Evolutionary conservation across 768 basidiomycete genomes (phyloP), one percentile per base, ranked within the genome.

Genomic region (Austroboletus eburneus): DNA sequence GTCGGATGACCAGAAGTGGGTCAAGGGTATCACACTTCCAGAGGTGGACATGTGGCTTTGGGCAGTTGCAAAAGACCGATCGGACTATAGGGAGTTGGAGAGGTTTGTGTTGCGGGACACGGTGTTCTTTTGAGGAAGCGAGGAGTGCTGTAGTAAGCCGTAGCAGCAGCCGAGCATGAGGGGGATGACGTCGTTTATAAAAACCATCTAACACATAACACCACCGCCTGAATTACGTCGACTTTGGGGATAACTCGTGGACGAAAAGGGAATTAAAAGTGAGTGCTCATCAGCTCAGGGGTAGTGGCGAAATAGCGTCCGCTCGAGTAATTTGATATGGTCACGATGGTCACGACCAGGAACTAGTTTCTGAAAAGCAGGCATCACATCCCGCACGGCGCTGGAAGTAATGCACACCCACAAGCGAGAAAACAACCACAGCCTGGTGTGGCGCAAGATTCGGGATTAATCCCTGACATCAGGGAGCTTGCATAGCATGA

Each of bases 31-130:
- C 29, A 79, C 71, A 0, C 66, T 80, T 22, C 80, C 83, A 4
- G 73, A 79, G 37, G 50, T 91, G 48, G 84, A 91, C 57, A 77
- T 76, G 57, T 92, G 87, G 87, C 63, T 91, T n/a, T 88, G 89
- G 86, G 73, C 80, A 25, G 77, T 87, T 5, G 87, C 86, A 30
- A 91, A 92, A 60, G 87, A 89, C 55, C 71, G 87, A 52, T 54
- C 67, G 24, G 88, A 89, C 63, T 90, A 89, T 58, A 71, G 85
- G 42, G 66, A 66, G 40, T 69, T 91, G 33, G 72, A 73, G 54
- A 70, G 89, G 52, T 86, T 91, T 57, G 83, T 77, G n/a, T 66
- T 78, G 61, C 69, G 72, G 45, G 70, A 81, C 49, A 87, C 87
- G 1, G 69, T 78, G 33, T 89, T 81, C 63, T 93, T 88, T 63